Evolutionary conservation across 345 rosid genomes (phyloP), one percentile per base, ranked within the genome.

Genomic region (Pugionium dolabratum): DNA sequence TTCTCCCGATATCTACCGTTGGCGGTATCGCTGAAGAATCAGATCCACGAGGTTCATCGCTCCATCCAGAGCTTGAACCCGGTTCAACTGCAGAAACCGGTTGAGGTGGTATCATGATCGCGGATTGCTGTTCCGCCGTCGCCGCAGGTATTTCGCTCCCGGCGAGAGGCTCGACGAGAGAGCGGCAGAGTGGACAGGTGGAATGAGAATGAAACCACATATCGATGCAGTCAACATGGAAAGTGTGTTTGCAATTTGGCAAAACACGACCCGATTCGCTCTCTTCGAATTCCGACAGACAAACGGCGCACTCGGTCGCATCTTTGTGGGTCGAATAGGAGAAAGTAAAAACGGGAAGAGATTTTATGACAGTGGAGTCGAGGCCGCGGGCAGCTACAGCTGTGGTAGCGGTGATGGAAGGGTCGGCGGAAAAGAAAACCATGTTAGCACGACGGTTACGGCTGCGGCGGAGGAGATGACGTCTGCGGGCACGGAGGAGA

Each of bases 151-250:
- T 30, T 0, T 54, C 73, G 29, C 4, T 6, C 4, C 49, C 65
- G 26, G 42, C 32, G 35, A 55, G 61, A 27, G 77, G 66, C 42
- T 88, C 93, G 8, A 95, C 96, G 2, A 88, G 78, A 7, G 84
- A 72, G 36, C 99, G 90, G 44, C 99, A 95, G 37, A 95, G 90
- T 27, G 97, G 99, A 67, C 97, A 93, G 0, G 96, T 90, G 40
- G 89, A 79, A 66, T 93, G 98, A 37, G 97, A 83, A 46, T 84
- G 90, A 70, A 95, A 89, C 97, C 99, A 95, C 99, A 91, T 91
- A 67, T 95, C 97, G 5, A 91, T 89, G 28, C 97, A 95, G 1
- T 80, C 96, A 18, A 79, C 73, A 41, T 95, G 99, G 62, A 95
- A 95, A 30, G 83, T 79, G 33, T 95, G 99, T 7, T 81, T 85